These are phyloP conservation scores for Plasmodium berghei DNA, from an alignment of 169 alveolate species.

Conservation along the genomic window DNA sequence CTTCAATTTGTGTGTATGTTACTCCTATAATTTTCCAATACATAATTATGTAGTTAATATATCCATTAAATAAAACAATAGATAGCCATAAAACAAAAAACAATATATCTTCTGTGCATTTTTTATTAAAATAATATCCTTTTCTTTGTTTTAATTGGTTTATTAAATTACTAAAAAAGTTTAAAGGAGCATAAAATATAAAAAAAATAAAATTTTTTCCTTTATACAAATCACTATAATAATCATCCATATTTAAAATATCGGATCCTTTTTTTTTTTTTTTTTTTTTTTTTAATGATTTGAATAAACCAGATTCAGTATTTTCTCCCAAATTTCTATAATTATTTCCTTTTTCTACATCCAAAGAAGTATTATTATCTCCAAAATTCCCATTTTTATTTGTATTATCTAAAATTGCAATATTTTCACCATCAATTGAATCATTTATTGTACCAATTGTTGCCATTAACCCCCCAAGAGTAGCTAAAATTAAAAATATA, in stretches of 20 bases:
- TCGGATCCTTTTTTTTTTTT: conserved; percentile 10
- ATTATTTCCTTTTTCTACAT: conserved; percentile 8
- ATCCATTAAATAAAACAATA: conserved; percentile 34
- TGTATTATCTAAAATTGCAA: not conserved
- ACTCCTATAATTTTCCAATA: conserved; percentile 70
- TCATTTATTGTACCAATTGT: conserved; percentile 5
- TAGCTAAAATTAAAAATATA: conserved; percentile 19
- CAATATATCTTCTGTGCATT: conserved; percentile 47
- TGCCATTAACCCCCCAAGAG: conserved; percentile 48
- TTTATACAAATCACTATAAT: not conserved
- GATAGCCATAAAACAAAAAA: conserved; percentile 55
- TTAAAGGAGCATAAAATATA: not conserved
- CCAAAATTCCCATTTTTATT: not conserved
- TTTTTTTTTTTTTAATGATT: conserved; percentile 26
- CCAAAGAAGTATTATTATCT: not conserved
- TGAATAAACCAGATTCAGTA: conserved; percentile 15
- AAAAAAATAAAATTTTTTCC: not conserved
- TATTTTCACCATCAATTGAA: not conserved
- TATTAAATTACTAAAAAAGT: not conserved
- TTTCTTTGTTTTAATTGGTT: not conserved
- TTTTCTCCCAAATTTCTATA: not conserved
- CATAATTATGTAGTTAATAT: conserved; percentile 56
- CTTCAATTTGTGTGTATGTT: conserved; percentile 45
- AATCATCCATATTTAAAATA: not conserved
- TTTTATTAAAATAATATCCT: conserved; percentile 26